These are phyloP conservation scores for Fusarium miscanthi DNA, from an alignment of 2,329 filamentous ascomycete genomes.

Conservation along the genomic window DNA sequence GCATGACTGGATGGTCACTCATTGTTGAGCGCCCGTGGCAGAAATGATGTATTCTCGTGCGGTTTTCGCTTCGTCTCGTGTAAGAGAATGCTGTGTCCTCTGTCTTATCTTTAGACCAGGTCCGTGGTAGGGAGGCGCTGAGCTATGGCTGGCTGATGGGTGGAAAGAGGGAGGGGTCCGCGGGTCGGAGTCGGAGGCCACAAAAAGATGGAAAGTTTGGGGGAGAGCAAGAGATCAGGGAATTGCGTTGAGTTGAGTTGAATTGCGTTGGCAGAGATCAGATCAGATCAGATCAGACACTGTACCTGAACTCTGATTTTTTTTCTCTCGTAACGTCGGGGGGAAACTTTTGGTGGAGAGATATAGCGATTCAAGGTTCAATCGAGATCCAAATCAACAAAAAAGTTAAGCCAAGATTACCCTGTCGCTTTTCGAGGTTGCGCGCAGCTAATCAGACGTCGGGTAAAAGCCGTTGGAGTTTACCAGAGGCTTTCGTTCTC, in stretches of 20 bases:
- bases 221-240: slow-evolving; percentile 5
- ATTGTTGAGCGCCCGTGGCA: slow-evolving; percentile 35
- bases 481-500: slow-evolving; percentile 1
- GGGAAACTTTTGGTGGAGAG: slow-evolving; percentile 3
- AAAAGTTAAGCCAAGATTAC: slow-evolving; percentile 1
- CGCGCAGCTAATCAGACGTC: background rate
- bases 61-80: slow-evolving; percentile 17
- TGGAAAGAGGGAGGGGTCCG: slow-evolving; percentile 31
- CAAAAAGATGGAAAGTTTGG: slow-evolving; percentile 16
- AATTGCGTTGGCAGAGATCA: background rate
- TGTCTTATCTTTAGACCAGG: background rate
- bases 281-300: background rate
- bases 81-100: slow-evolving; percentile 25
- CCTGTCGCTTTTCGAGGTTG: slow-evolving; percentile 16
- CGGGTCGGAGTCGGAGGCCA: slow-evolving; percentile 34
- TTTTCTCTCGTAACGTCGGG: background rate
- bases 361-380: slow-evolving; percentile 20
- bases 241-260: slow-evolving; percentile 3
- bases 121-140: slow-evolving; percentile 11
- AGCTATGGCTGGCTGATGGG: slow-evolving; percentile 24
- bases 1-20: slow-evolving; percentile 44
- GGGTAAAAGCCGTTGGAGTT: slow-evolving; percentile 8
- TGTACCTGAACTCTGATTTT: background rate
- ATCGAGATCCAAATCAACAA: slow-evolving; percentile 23
- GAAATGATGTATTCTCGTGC: slow-evolving; percentile 9